Base-by-base conservation (phyloP, 768 basidiomycete species). In the Vararia minispora region DNA sequence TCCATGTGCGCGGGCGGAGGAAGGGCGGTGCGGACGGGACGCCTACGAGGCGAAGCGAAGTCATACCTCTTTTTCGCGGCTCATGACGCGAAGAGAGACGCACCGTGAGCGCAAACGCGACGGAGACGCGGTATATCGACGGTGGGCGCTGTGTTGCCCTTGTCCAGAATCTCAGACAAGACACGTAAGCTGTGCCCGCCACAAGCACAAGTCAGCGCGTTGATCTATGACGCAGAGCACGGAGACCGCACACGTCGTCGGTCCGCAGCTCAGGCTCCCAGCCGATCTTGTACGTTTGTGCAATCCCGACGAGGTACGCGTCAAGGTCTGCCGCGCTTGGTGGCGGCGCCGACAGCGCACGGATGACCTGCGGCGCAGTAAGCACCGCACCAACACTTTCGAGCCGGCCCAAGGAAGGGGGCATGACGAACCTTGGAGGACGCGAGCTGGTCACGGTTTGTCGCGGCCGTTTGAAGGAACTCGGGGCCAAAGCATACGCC, bases 1-100 rank as follows among this genome's bases (percentile, higher is more conserved):
- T 82, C 84, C 84, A 87, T 49, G 82, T 65, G 29, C 79, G 68
- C 21, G 83, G 79, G 28, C 84, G 70, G 45, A 86, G 63, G 80
- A 82, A 86, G 4, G 68, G 59, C 29, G 84, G 84, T 48, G 79
- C 68, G 47, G 81, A 73, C 34, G 83, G 79, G 32, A 86, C 69
- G 41, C 83, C 83, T 86, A 43, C 22, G 13, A 9, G 33, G 14
- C 13, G 2, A 33, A 23, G 16, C 13, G 16, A 24, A 23, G 28
- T 11, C 4, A 39, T 28, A 26, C 31, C 35, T 40, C 24, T 26
- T 23, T 21, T 14, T 22, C 9, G 36, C 46, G 22, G 30, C 31
- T 21, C 21, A 43, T 42, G 35, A 44, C 28, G 18, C 30, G 29
- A 16, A 25, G 25, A 30, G n/a, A 27, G n/a, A 51, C 66, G 29